Conservation (phyloP, 768 basidiomycete genomes). For the Boletus sp. region DNA sequence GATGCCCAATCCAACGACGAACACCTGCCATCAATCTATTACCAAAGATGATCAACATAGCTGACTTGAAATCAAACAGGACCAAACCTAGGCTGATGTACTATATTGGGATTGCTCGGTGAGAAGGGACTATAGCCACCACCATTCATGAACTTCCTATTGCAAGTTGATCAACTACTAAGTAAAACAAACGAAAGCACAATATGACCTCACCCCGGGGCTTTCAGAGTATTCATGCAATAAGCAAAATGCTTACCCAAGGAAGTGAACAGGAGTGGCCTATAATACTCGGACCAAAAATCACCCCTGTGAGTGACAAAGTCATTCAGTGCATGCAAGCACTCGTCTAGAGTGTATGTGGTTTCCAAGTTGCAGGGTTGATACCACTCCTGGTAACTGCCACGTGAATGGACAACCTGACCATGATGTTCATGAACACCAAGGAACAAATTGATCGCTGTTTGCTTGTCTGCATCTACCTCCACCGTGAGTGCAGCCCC, state of each 20-base stretch:
- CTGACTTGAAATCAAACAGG: conserved; percentile 22
- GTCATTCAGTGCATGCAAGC: conserved; percentile 55
- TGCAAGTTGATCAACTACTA: neutral
- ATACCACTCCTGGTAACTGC: conserved; percentile 87
- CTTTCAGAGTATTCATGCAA: conserved; percentile 86
- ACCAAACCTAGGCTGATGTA: conserved; percentile 40
- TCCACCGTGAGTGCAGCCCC: neutral
- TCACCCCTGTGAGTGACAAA: conserved; percentile 64
- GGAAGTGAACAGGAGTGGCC: conserved; percentile 79
- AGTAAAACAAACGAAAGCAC: neutral
- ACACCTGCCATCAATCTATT: conserved; percentile 75
- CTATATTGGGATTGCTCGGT: conserved; percentile 45
- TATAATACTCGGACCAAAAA: conserved; percentile 89
- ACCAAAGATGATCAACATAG: neutral
- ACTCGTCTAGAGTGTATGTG: conserved; percentile 65
- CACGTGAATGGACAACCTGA: conserved; percentile 50
- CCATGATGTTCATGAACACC: conserved; percentile 63
- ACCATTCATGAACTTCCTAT: conserved; percentile 67
- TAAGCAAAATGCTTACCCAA: conserved; percentile 88
- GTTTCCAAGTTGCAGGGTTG: conserved; percentile 65
- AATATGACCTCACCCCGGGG: conserved; percentile 61
- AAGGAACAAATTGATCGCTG: conserved; percentile 96
- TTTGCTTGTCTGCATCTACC: conserved; percentile 93
- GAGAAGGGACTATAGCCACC: conserved; percentile 76
- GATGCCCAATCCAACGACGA: conserved; percentile 70